These are phyloP conservation scores for Colletotrichum costaricense DNA, from an alignment of 2,329 filamentous ascomycete genomes.

Conservation along the genomic window DNA sequence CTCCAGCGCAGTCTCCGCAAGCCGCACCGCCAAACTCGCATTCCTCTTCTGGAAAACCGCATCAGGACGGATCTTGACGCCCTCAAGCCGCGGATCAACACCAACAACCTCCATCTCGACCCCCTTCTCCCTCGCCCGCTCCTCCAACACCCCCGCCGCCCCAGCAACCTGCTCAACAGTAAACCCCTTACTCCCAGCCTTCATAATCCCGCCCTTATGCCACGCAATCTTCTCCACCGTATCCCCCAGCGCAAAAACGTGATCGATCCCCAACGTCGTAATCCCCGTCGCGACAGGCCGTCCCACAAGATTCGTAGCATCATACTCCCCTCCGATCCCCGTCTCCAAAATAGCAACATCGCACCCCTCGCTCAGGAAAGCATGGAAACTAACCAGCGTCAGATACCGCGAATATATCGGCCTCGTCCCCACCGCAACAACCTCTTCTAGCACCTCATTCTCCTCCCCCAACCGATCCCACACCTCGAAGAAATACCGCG, in stretches of 20 bases:
- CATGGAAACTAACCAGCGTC: conserved; percentile 88
- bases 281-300: conserved; percentile 71
- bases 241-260: conserved; percentile 81
- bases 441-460: conserved; percentile 53
- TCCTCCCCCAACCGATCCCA: conserved; percentile 72
- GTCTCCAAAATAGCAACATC: conserved; percentile 88
- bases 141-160: conserved; percentile 64
- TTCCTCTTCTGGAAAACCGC: conserved; percentile 69
- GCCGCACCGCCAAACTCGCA: conserved; percentile 64
- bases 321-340: conserved; percentile 93
- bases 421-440: conserved; percentile 71
- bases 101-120: conserved; percentile 15
- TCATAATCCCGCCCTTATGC: conserved; percentile 93
- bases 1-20: conserved; percentile 61
- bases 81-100: conserved; percentile 50
- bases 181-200: conserved; percentile 61
- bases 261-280: conserved; percentile 86
- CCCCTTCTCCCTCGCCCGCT: conserved; percentile 68
- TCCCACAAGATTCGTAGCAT: conserved; percentile 86
- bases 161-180: conserved; percentile 46
- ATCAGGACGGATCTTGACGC: conserved; percentile 59
- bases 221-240: conserved; percentile 86
- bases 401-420: conserved; percentile 94
- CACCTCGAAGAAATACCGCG: conserved; percentile 83
- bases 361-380: conserved; percentile 81